Evolutionary conservation across 2,329 filamentous ascomycete genomes (phyloP), one percentile per base, ranked within the genome.

Genomic region (Penicillium paneum): DNA sequence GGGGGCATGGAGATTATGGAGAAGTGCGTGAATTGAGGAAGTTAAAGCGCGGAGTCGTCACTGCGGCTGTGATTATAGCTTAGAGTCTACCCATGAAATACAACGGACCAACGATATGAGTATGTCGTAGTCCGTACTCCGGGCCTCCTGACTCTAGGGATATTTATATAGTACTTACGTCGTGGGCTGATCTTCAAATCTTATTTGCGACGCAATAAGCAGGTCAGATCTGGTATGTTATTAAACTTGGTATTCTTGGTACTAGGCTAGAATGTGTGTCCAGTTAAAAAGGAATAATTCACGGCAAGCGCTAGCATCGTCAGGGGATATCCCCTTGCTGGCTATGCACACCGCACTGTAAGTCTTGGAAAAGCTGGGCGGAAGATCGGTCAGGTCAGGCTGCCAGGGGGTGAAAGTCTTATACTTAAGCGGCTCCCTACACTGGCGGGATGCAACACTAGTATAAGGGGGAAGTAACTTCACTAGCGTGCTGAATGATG

Each of bases 271-370:
- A 24, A n/a, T 48, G 21, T 28, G 12, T 17, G 36, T 24, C 29
- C 8, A 28, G 24, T 40, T 15, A 12, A 24, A 28, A 11, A 28
- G 36, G 35, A 21, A 41, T 41, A 40, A 24, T 24, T 12, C 7
- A 53, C 10, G 21, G 50, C 35, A n/a, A 40, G 34, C 49, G 26
- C 21, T 31, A 21, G 17, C 17, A 40, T 42, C 3, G 26, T 21
- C 51, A 50, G 46, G 40, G 38, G 52, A 44, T n/a, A 39, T 39
- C 46, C 28, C 52, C 52, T 54, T 54, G 45, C 51, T 35, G 44
- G 49, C 19, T 26, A 17, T n/a, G 38, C 26, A 52, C 28, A 41
- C 13, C 24, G 50, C 29, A 52, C 35, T 17, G 29, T n/a, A 19
- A 48, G 43, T 19, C 36, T 49, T 49, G 50, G 38, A 53, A 41